Conservation (phyloP, 2,329 filamentous ascomycete species). For the Chaetomiaceae sp. region DNA sequence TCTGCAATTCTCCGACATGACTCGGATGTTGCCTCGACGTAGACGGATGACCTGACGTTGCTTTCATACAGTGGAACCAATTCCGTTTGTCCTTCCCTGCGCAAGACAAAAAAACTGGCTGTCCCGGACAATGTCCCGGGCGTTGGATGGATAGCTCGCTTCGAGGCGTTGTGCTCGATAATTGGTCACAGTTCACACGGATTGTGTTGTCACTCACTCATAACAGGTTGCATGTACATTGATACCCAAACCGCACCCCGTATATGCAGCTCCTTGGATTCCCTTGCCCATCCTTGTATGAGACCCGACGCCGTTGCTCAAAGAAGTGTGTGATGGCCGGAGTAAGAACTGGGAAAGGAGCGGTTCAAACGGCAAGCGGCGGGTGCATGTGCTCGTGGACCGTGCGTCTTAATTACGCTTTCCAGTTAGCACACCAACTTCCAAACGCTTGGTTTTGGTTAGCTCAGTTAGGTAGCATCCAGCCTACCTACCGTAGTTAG, state of each 20-base stretch:
- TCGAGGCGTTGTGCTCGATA: neutral
- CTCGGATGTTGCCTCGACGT: neutral
- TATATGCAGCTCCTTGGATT: too few relatives aligned
- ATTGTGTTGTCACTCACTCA: neutral
- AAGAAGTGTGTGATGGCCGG: too few relatives aligned
- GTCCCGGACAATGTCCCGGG: conserved; percentile 4
- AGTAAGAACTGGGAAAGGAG: neutral
- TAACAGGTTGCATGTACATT: neutral
- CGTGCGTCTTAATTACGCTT: neutral
- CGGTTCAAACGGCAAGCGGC: conserved; percentile 1
- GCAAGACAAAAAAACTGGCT: neutral
- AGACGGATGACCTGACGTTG: neutral
- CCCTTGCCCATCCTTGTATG: too few relatives aligned
- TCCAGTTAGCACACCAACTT: neutral
- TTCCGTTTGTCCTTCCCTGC: neutral
- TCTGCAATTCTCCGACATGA: neutral
- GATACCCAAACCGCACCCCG: too few relatives aligned
- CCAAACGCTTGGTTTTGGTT: neutral
- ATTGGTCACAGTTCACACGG: neutral
- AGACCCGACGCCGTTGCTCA: too few relatives aligned
- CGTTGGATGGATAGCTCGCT: neutral
- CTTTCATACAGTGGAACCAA: neutral
- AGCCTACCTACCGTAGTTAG: neutral
- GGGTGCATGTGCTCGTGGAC: conserved; percentile 1
- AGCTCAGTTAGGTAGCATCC: neutral